Percentiles rank a stretch among this genome's conserved stretches.
These are phyloP conservation scores for Trametes meyenii DNA, from an alignment of 768 basidiomycete genomes.

Conservation along the genomic window DNA sequence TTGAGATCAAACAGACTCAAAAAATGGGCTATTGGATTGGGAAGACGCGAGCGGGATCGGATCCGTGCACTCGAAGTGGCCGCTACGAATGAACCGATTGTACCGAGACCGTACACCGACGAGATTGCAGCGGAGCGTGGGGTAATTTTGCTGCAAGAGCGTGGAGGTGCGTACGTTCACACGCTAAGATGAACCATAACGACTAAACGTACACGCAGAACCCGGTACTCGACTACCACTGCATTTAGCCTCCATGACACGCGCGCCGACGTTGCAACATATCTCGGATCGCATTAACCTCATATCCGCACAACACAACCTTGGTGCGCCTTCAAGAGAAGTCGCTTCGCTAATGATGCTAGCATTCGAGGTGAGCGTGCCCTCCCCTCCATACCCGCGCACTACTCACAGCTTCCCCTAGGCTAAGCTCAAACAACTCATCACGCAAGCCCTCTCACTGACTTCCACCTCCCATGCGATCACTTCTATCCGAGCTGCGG, in stretches of 20 bases:
- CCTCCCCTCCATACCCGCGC: neutral
- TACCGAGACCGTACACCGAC: conserved; percentile 54
- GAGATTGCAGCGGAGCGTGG: conserved; percentile 75
- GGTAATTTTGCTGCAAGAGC: conserved; percentile 62
- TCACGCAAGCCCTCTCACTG: conserved; percentile 77
- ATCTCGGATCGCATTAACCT: conserved; percentile 80
- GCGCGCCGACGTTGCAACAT: conserved; percentile 74
- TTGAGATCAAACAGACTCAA: conserved; percentile 69
- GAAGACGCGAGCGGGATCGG: conserved; percentile 75
- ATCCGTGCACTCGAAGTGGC: conserved; percentile 54
- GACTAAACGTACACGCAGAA: conserved; percentile 44
- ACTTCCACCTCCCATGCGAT: conserved; percentile 78
- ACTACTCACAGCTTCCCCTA: conserved; percentile 30
- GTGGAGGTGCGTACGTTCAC: conserved; percentile 52
- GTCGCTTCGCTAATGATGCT: conserved; percentile 74
- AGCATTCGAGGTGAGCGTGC: conserved; percentile 68
- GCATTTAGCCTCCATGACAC: conserved; percentile 73
- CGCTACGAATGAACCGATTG: conserved; percentile 39
- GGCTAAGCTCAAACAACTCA: conserved; percentile 84
- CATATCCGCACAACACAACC: conserved; percentile 76
- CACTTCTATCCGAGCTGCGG: conserved; percentile 69
- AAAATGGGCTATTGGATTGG: conserved; percentile 71
- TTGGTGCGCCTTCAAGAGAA: conserved; percentile 58
- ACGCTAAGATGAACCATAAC: neutral
- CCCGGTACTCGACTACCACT: conserved; percentile 73